A percentile compares a stretch with the other conserved stretches of the same genome.
phyloP scores from a whole-genome alignment of 2,329 filamentous ascomycete genomes.

The Trichoderma brevicompactum region DNA sequence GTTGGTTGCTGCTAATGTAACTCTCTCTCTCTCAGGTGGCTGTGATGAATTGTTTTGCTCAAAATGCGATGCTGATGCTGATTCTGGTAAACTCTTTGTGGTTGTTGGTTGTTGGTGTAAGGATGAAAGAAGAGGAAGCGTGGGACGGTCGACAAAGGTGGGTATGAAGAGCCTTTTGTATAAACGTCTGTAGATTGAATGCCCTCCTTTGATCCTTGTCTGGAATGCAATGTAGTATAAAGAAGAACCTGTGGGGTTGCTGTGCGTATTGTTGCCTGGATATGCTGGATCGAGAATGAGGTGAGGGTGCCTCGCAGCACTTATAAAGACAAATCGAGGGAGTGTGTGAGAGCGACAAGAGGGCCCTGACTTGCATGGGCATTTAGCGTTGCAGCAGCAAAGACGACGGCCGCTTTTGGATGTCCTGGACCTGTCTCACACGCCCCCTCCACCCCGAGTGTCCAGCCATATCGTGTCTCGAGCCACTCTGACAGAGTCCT shows the following conservation, averaged over 20 bases:
- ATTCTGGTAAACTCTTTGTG: neutral
- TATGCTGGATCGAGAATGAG: constrained; percentile 23
- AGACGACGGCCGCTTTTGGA: constrained; percentile 21
- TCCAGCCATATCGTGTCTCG: constrained; percentile 21
- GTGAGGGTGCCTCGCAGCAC: constrained; percentile 28
- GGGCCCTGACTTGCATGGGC: neutral
- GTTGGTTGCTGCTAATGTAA: neutral
- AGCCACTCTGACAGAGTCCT: constrained; percentile 8
- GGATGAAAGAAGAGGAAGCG: constrained; percentile 11
- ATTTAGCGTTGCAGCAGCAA: neutral
- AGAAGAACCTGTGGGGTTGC: constrained; percentile 20
- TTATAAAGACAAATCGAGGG: constrained; percentile 27
- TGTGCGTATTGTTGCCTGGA: constrained; percentile 29
- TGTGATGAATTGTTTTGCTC: neutral
- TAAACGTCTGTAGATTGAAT: neutral
- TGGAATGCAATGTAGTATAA: constrained; percentile 12
- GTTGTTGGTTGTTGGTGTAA: constrained; percentile 24
- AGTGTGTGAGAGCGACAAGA: constrained; percentile 12
- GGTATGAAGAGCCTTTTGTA: constrained; percentile 25
- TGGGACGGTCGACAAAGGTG: neutral
- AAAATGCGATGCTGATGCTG: neutral
- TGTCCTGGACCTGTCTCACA: constrained; percentile 22
- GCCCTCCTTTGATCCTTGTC: constrained; percentile 16
- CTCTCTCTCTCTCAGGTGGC: neutral
- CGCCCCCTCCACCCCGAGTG: constrained; percentile 20